Percentiles rank a stretch among this genome's conserved stretches.
These are phyloP conservation scores for Candida mesenterica DNA, from an alignment of 1,139 yeast species.

Conservation along the genomic window DNA sequence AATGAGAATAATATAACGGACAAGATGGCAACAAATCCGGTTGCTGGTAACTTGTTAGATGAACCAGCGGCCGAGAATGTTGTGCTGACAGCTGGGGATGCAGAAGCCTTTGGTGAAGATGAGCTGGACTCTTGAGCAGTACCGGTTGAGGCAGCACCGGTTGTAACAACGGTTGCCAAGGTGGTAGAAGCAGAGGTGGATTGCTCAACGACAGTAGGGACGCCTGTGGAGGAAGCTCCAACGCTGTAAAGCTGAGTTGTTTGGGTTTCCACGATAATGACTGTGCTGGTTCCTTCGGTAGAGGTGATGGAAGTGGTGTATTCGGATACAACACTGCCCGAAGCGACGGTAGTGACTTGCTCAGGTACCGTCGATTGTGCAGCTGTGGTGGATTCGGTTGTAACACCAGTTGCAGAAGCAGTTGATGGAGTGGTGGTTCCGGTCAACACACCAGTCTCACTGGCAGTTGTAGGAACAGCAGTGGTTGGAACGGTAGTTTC, in stretches of 20 bases:
- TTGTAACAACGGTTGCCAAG: constrained; percentile 1
- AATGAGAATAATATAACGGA: constrained; percentile 6
- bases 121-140: constrained; percentile 1
- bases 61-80: constrained; percentile 9
- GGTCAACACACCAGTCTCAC: no score
- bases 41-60: constrained; percentile 5
- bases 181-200: constrained; percentile 3
- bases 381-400: neutral
- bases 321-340: constrained; percentile 9
- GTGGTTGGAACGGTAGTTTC: no score
- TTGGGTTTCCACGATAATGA: neutral
- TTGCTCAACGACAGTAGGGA: constrained; percentile 2
- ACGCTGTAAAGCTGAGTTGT: neutral
- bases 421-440: neutral
- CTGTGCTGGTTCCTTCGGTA: constrained; percentile 5
- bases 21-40: constrained; percentile 8
- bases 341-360: constrained; percentile 10
- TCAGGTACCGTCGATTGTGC: neutral
- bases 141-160: constrained; percentile 1
- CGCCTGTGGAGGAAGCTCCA: constrained; percentile 3
- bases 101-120: constrained; percentile 5
- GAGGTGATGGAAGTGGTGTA: constrained; percentile 16
- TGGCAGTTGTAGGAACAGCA: no score
- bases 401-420: constrained; percentile 1
- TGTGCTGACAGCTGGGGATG: constrained; percentile 3